Evolutionary conservation across 768 basidiomycete species (phyloP), one percentile per base, ranked within the genome.

Genomic region (Russula earlei): DNA sequence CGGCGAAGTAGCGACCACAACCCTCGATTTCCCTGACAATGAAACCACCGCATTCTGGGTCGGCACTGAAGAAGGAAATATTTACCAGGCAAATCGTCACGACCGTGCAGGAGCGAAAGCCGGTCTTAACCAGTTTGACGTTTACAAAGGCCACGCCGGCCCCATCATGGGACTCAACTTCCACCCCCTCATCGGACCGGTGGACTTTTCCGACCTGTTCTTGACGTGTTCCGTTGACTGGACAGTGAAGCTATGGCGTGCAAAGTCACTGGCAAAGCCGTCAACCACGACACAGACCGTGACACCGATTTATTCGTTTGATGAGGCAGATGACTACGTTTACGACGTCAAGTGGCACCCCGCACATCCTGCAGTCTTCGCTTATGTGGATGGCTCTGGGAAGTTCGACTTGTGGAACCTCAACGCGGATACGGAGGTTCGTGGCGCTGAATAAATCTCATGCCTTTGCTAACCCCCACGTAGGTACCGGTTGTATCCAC

Each of bases 321-420:
- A 99, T 62, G 95, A 97, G 69, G 90, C 93, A 12, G 92, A 94
- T 67, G 96, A 99, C 69, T 97, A 98, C 67, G 95, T 99, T 10
- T 98, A 96, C 71, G 96, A 97, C 72, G 94, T 91, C 44, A 90
- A 87, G 68, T 99, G 96, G 96, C 96, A 99, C 68, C 93, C 95
- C 6, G 76, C 82, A 14, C 94, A 99, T 70, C 96, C 96, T 14
- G 92, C 95, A 1, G 59, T 94, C 45, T 99, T 98, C 68, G 94
- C 90, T 20, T 84, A 83, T 4, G 96, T 91, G 2, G 93, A 98
- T 67, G 96, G 96, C 2, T 87, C 89, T 2, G 96, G 94, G 24
- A 88, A 86, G 69, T 97, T 99, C 69, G 91, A 97, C 65, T 67
- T 99, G 37, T 99, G 96, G 96, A 98, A 99, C 69, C 69, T 99